These are phyloP conservation scores for Colletotrichum graminicola DNA, from an alignment of 2,329 filamentous ascomycete species.

Conservation along the genomic window DNA sequence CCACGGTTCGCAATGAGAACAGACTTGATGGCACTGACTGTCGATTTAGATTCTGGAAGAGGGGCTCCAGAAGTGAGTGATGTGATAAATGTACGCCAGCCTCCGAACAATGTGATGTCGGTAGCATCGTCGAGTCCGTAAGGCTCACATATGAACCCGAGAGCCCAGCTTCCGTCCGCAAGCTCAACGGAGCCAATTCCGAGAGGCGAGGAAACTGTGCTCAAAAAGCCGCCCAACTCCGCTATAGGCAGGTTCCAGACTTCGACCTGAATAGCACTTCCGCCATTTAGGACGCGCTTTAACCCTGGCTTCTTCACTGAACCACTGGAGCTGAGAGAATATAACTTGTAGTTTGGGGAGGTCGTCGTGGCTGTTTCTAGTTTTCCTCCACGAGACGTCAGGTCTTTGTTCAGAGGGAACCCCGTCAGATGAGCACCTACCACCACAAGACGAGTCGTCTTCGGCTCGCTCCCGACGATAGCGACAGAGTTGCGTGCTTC, in stretches of 20 bases:
- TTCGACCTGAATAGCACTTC: conserved; percentile 51
- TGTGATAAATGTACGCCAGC: conserved; percentile 49
- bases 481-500: conserved; percentile 28
- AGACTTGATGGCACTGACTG: conserved; percentile 42
- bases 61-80: background rate
- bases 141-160: conserved; percentile 55
- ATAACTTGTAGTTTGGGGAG: conserved; percentile 49
- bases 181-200: conserved; percentile 54
- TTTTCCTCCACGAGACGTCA: conserved; percentile 48
- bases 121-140: conserved; percentile 47
- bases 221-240: conserved; percentile 50
- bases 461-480: conserved; percentile 38
- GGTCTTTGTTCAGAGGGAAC: conserved; percentile 52
- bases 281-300: conserved; percentile 45
- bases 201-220: conserved; percentile 51
- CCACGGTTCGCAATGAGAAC: conserved; percentile 80
- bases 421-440: conserved; percentile 53
- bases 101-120: conserved; percentile 50
- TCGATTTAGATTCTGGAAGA: background rate
- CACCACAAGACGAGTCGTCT: conserved; percentile 46
- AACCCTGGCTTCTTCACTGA: conserved; percentile 51
- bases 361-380: conserved; percentile 47
- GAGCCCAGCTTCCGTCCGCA: conserved; percentile 50
- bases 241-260: conserved; percentile 51
- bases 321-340: conserved; percentile 44